Percentiles rank a stretch among this genome's conserved stretches.
These are phyloP conservation scores for Yamadazyma phyllophila DNA, from an alignment of 805 yeast species.

Conservation along the genomic window DNA sequence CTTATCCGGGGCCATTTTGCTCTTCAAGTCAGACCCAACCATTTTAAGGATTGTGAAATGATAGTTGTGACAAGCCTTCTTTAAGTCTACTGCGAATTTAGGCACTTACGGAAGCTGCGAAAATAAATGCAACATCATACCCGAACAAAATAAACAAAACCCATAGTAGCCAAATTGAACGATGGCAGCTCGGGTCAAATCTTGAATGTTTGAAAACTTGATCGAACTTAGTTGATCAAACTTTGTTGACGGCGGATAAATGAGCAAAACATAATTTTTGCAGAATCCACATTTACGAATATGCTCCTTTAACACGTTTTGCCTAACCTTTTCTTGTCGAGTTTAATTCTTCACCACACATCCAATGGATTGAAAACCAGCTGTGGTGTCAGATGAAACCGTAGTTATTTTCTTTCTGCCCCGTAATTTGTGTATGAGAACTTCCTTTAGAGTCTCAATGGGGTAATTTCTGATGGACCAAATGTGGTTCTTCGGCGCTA, in stretches of 20 bases:
- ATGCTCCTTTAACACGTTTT: no score
- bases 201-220: no score
- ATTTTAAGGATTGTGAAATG: neutral
- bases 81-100: neutral
- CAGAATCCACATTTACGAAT: no score
- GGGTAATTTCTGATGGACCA: neutral
- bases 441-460: neutral
- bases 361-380: no score
- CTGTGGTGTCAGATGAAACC: no score
- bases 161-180: no score
- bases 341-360: no score
- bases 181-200: no score
- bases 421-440: neutral
- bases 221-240: no score
- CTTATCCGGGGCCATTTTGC: constrained; percentile 7
- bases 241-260: no score
- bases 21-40: constrained; percentile 8
- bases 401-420: neutral
- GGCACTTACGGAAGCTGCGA: constrained; percentile 8
- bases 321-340: no score
- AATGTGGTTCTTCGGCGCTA: neutral
- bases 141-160: neutral
- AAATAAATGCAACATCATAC: neutral
- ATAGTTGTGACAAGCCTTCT: neutral
- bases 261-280: no score